Percentiles rank a stretch among this genome's conserved stretches.
These are phyloP conservation scores for Apiotrichum montevideense DNA, from an alignment of 1,284 basidiomycete genomes.

Conservation along the genomic window DNA sequence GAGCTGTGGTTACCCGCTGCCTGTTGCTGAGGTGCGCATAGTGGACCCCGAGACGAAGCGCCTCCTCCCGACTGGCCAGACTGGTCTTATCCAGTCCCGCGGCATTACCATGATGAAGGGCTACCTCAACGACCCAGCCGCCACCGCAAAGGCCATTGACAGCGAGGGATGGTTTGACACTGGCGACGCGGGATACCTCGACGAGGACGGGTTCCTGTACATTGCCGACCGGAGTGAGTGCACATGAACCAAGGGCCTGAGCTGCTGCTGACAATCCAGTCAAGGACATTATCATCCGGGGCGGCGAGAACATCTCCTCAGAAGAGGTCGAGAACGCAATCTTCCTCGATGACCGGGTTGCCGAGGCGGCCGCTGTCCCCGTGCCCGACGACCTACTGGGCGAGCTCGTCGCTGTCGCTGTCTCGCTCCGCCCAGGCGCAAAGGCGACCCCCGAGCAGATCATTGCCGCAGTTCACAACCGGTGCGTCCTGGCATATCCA, in stretches of 20 bases:
- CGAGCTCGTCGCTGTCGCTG: slow-evolving; percentile 35
- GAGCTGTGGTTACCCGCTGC: slow-evolving; percentile 26
- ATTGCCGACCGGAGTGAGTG: slow-evolving; percentile 29
- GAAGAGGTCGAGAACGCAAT: slow-evolving; percentile 41
- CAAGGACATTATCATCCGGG: slow-evolving; percentile 38
- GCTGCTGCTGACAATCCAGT: slow-evolving; percentile 9
- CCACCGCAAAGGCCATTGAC: slow-evolving; percentile 7
- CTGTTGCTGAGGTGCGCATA: slow-evolving; percentile 30
- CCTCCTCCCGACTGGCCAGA: slow-evolving; percentile 18
- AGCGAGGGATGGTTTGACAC: slow-evolving; percentile 38
- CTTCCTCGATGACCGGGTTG: slow-evolving; percentile 28
- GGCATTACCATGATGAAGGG: slow-evolving; percentile 40
- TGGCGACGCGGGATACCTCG: slow-evolving; percentile 35
- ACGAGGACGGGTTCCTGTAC: slow-evolving; percentile 33
- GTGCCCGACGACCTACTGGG: slow-evolving; percentile 33
- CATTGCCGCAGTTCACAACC: slow-evolving; percentile 6
- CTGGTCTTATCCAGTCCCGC: slow-evolving; percentile 29
- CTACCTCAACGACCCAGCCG: slow-evolving; percentile 19
- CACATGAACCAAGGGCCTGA: too few relatives aligned
- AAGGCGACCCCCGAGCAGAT: slow-evolving; percentile 5
- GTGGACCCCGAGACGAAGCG: slow-evolving; percentile 27
- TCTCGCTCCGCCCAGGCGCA: slow-evolving; percentile 21
- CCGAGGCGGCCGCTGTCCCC: slow-evolving; percentile 35
- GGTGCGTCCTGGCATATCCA: not conserved
- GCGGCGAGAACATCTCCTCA: slow-evolving; percentile 40